Base-by-base conservation (phyloP, 441 rosid genomes). In the Geranium incanum region DNA sequence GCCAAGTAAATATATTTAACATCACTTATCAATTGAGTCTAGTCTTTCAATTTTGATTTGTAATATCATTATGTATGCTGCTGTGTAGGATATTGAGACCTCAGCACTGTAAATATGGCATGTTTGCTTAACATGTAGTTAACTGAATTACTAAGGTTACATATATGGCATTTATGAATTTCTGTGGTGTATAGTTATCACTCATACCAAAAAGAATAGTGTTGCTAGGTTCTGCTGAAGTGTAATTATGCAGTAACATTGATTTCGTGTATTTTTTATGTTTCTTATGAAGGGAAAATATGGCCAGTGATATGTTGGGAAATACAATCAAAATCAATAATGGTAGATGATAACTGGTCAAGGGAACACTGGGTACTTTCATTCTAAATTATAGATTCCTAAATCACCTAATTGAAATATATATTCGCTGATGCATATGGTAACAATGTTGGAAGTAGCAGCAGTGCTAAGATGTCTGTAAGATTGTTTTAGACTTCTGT, bases 1-100 rank as follows among this genome's bases (percentile, higher is more conserved):
- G 80, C 78, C 79, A 87, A 86, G 99, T 95, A 80, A 78, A 87
- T 82, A 75, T 12, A 75, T 59, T 36, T n/a, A 70, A 21, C 59
- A 50, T 50, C 59, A 50, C 18, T 50, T 50, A 12, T 13, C 18
- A 50, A 50, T 13, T 50, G 15, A 50, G 13, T 50, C 59, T 11
- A 11, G 59, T 50, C 18, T 50, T 50, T 13, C 15, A 36, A 65
- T 74, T n/a, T 13, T 18, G 18, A 68, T 19, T 70, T 50, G 59
- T n/a, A 50, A 13, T 13, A n/a, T 50, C 15, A 13, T 50, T 13
- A 50, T 50, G 18, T 50, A 50, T 12, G 59, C 15, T 50, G 59
- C 3, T 50, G 57, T 13, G 3, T 50, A 9, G 16, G n/a, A 13
- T 5, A 50, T 3, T 50, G 59, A 12, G 57, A 50, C 15, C 59